Evolutionary conservation across 768 basidiomycete genomes (phyloP).

Genomic region (Amanita exitialis): DNA sequence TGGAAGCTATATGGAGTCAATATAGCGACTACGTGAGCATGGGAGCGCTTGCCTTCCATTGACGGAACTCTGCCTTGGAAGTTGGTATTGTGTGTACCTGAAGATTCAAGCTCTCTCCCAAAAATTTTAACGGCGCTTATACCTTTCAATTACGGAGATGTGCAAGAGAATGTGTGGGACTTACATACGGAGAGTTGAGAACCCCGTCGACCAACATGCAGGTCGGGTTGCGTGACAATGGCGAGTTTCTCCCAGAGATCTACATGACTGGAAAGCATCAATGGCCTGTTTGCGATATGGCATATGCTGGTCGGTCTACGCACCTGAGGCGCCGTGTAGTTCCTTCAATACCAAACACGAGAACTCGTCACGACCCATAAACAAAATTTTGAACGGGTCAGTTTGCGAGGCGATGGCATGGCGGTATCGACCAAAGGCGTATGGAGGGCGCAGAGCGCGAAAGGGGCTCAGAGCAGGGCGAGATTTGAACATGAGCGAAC

Average conservation of each 20-base stretch:
- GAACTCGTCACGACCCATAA: slow-evolving; percentile 85
- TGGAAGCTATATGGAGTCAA: slow-evolving; percentile 20
- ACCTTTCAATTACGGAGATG: slow-evolving; percentile 4
- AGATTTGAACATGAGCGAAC: neutral
- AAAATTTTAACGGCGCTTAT: slow-evolving; percentile 60
- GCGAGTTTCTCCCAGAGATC: slow-evolving; percentile 69
- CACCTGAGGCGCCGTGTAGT: slow-evolving; percentile 55
- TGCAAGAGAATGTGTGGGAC: slow-evolving; percentile 10
- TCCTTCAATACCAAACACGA: slow-evolving; percentile 65
- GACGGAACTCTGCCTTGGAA: slow-evolving; percentile 45
- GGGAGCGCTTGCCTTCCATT: slow-evolving; percentile 45
- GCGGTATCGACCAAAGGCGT: neutral
- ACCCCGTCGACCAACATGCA: slow-evolving; percentile 50
- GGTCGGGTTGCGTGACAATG: slow-evolving; percentile 68
- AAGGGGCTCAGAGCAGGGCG: neutral
- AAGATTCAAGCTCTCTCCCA: slow-evolving; percentile 44
- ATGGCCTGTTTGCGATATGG: neutral
- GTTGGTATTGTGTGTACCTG: slow-evolving; percentile 54
- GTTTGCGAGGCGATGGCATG: neutral
- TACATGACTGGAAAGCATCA: slow-evolving; percentile 20
- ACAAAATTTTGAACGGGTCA: slow-evolving; percentile 61
- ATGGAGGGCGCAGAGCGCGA: neutral
- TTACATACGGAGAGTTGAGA: slow-evolving; percentile 47
- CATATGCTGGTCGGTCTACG: slow-evolving; percentile 1
- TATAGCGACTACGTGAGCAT: neutral